phyloP scores from a whole-genome alignment of 1,139 yeast genomes.

The Yamadazyma triangularis region DNA sequence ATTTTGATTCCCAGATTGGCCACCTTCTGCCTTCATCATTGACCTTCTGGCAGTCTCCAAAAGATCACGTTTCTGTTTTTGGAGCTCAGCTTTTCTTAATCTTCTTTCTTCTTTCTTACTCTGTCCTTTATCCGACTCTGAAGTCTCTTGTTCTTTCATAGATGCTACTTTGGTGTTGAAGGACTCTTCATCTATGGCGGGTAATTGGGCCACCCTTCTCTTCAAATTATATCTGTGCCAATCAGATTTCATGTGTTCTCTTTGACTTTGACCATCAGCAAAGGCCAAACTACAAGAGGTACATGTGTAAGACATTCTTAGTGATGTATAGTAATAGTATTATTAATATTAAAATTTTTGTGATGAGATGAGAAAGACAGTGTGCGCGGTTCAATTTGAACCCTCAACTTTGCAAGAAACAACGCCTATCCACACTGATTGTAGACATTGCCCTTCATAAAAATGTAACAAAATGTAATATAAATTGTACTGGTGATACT shows the following conservation, averaged over 20 bases:
- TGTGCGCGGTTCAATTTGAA: slow-evolving; percentile 1
- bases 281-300: slow-evolving; percentile 43
- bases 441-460: no score
- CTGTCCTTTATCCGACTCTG: slow-evolving; percentile 22
- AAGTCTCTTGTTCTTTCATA: slow-evolving; percentile 19
- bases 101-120: slow-evolving; percentile 64
- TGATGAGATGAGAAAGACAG: slow-evolving; percentile 1
- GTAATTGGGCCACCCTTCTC: slow-evolving; percentile 56
- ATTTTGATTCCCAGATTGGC: slow-evolving; percentile 6
- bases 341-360: slow-evolving; percentile 1
- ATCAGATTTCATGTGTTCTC: slow-evolving; percentile 56
- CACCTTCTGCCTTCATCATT: slow-evolving; percentile 23
- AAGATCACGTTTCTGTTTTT: slow-evolving; percentile 58
- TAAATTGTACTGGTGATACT: no score
- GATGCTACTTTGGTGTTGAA: slow-evolving; percentile 45
- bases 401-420: no score
- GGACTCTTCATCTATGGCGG: slow-evolving; percentile 47
- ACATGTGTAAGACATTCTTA: slow-evolving; percentile 32
- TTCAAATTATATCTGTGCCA: slow-evolving; percentile 72
- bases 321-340: no score
- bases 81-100: slow-evolving; percentile 58
- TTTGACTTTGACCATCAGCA: slow-evolving; percentile 36
- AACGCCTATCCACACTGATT: no score
- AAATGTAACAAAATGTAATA: no score
- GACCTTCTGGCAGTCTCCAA: slow-evolving; percentile 58